Base-by-base conservation (phyloP, 768 basidiomycete species). In the Suillus decipiens region DNA sequence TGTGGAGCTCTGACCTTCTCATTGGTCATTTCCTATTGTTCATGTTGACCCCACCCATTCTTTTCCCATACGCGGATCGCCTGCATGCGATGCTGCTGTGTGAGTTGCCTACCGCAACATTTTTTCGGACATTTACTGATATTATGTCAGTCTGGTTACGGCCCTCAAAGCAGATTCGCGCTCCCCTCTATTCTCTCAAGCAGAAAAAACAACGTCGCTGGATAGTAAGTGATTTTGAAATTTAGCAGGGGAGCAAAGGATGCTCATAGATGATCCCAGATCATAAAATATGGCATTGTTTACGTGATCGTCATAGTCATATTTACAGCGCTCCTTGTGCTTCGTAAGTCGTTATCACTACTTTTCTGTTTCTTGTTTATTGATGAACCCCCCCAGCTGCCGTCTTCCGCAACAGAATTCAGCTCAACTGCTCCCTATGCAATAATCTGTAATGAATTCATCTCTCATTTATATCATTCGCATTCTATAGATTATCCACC, bases 1-100 rank as follows among this genome's bases (percentile, higher is more conserved):
- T 99, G 24, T 99, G 96, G 92, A 92, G 93, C 68, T 95, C 93
- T 22, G 97, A 99, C 78, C 89, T 99, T 68, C 81, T 98, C 59
- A 81, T 93, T 11, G 92, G 90, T 7, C 93, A 95, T 73, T 73
- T 98, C 72, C 81, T 99, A 50, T 80, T 98, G 64, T 93, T 98
- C 82, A 86, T 98, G 82, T 76, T 99, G 70, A 92, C 93, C 5
- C 90, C 92, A 6, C 93, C 95, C 9, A 86, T 92, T 68, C 73
- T 96, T 69, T 82, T 99, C 62, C 97, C 97, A 1, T 98, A 93
- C 79, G 84, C 95, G 70, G 95, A 98, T 75, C 88, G 89, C 47
- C 74, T 96, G 68, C 97, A 99, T 74, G 92, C 95, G 19, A 96
- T 88, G 57, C 81, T 95, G 71, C 84, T 97, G 50, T 96, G 93